A percentile compares a stretch with the other conserved stretches of the same genome.
These are phyloP conservation scores for Trichoderma gracile DNA, from an alignment of 2,329 filamentous ascomycete genomes.

Conservation along the genomic window DNA sequence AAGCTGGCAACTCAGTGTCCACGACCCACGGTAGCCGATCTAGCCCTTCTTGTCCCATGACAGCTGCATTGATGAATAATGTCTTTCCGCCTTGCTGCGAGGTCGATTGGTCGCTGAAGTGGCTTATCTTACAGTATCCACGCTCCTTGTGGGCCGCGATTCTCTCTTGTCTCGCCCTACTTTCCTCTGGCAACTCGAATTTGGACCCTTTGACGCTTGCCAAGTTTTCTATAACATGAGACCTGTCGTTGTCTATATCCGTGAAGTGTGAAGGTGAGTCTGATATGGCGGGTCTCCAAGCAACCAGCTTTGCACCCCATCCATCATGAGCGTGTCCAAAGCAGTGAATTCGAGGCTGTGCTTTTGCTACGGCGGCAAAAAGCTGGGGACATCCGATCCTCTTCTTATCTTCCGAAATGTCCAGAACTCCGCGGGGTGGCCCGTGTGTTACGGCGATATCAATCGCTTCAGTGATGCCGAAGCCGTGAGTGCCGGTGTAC, in stretches of 20 bases:
- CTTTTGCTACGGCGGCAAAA: constrained; percentile 35
- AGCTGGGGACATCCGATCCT: constrained; percentile 38
- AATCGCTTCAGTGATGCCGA: constrained; percentile 31
- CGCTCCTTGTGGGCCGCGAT: not conserved
- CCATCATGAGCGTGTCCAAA: constrained; percentile 40
- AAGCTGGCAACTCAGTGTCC: constrained; percentile 27
- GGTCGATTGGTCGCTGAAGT: constrained; percentile 2
- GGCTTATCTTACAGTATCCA: constrained; percentile 10
- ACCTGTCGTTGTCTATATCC: constrained; percentile 50
- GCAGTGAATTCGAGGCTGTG: constrained; percentile 40
- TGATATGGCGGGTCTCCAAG: constrained; percentile 43
- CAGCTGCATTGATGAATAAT: constrained; percentile 32
- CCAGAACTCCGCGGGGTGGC: constrained; percentile 45
- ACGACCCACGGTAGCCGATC: constrained; percentile 29
- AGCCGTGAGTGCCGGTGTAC: constrained; percentile 39
- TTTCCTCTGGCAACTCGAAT: not conserved
- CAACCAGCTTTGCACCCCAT: constrained; percentile 47
- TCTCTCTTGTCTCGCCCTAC: not conserved
- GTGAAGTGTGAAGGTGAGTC: constrained; percentile 46
- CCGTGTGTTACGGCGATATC: constrained; percentile 42
- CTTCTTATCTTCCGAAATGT: constrained; percentile 37
- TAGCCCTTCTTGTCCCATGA: not conserved
- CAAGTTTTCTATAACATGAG: constrained; percentile 41
- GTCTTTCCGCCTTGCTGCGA: constrained; percentile 23
- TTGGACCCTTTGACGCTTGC: not conserved